Evolutionary conservation across 805 yeast species (phyloP), one percentile per base, ranked within the genome.

Genomic region (Vanderwaltozyma yarrowii): DNA sequence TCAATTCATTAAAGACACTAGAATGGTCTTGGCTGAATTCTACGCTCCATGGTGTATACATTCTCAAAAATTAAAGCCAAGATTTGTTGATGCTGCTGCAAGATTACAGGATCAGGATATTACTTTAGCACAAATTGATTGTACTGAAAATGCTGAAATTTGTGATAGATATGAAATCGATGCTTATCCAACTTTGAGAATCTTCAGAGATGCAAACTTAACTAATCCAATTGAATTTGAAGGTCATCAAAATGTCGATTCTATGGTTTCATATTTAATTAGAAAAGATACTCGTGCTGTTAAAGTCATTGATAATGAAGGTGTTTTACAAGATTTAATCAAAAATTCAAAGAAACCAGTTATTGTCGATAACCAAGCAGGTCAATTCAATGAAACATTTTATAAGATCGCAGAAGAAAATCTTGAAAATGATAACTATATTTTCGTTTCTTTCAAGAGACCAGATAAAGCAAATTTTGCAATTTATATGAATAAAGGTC

Each of bases 1-100:
- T 5, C 23, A 30, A 5, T 12, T 9, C 26, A 62, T 89, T 48
- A 65, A 66, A 32, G 74, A 70, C 38, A 80, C 86, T 66, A 84
- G 87, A 29, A 69, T 87, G 49, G 89, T 83, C 14, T 64, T 85
- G 39, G 80, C 88, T 16, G 94, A 85, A 62, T 85, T 85, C 64
- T 84, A 80, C 60, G 94, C 94, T 11, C 94, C 96, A 58, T 88
- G 96, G 96, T 88, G 96, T 70, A 95, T 95, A 10, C 89, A 88
- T 67, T 88, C 96, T 67, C 82, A 86, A 69, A 72, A 71, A 35
- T 63, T 85, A 45, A 89, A 84, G 8, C 94, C 94, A 16, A 78
- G 85, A 60, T 80, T 71, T 47, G 65, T 74, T 35, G 61, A 71
- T 48, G 95, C 94, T 34, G 94, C 94, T 34, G 82, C 81, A 63